Percentiles rank a stretch among this genome's conserved stretches.
These are phyloP conservation scores for Phytophthora brassicae DNA, from an alignment of 352 stramenopile genomes.

Conservation along the genomic window DNA sequence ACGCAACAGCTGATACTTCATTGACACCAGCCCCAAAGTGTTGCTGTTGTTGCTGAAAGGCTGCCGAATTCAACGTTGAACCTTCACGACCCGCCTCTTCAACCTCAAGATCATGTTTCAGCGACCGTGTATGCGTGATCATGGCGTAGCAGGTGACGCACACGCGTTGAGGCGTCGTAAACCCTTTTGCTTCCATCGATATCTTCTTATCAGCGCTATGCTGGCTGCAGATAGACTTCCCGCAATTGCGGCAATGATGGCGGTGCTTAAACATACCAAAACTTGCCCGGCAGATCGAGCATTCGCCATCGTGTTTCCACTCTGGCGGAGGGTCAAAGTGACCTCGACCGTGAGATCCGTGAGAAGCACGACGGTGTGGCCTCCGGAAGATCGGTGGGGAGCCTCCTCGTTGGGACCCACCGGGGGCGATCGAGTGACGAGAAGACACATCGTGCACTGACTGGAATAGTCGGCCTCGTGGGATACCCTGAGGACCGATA, in stretches of 20 bases:
- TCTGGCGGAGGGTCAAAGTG: conserved; percentile 60
- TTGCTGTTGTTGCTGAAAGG: conserved; percentile 39
- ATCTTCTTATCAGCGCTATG: conserved; percentile 86
- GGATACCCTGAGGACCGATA: conserved; percentile 4
- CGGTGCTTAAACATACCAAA: conserved; percentile 88
- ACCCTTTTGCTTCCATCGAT: conserved; percentile 65
- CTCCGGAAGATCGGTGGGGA: conserved; percentile 28
- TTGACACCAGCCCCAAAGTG: conserved; percentile 17
- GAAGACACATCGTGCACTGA: conserved; percentile 21
- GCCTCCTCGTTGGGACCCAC: conserved; percentile 18
- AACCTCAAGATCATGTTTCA: conserved; percentile 41
- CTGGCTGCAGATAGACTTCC: conserved; percentile 80
- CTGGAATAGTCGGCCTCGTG: conserved; percentile 17
- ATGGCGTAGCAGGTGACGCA: conserved; percentile 77
- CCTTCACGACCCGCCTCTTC: conserved; percentile 26
- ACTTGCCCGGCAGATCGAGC: conserved; percentile 69
- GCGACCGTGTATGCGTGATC: conserved; percentile 52
- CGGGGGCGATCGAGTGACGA: conserved; percentile 17
- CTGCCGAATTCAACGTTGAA: conserved; percentile 20
- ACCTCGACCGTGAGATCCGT: conserved; percentile 23
- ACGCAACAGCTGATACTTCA: conserved; percentile 15
- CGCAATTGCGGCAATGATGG: conserved; percentile 84
- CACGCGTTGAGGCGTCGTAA: conserved; percentile 75
- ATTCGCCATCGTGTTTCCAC: conserved; percentile 79
- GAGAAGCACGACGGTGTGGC: conserved; percentile 31